phyloP scores from a whole-genome alignment of 495 filamentous ascomycete genomes.

The Aspergillus egyptiacus region DNA sequence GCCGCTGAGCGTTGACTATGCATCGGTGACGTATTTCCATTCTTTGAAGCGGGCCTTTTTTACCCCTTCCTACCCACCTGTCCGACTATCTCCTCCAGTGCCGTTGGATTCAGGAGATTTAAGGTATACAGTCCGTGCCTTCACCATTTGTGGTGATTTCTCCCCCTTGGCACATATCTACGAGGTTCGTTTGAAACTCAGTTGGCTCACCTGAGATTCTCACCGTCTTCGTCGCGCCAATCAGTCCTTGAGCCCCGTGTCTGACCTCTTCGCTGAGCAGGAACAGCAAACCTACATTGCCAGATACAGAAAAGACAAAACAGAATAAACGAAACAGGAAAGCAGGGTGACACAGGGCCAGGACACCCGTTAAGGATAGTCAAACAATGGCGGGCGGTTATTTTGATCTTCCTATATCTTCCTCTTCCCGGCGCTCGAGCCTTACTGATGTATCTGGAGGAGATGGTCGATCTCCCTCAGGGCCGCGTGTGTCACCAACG shows the following conservation, averaged over 20 bases:
- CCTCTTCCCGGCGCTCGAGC: slow-evolving; percentile 28
- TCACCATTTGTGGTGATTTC: neutral
- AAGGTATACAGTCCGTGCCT: slow-evolving; percentile 12
- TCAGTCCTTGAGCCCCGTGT: slow-evolving; percentile 1
- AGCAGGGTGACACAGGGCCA: slow-evolving; percentile 11
- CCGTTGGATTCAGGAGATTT: slow-evolving; percentile 5
- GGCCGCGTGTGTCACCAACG: slow-evolving; percentile 25
- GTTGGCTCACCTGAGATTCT: neutral
- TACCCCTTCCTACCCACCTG: slow-evolving; percentile 17
- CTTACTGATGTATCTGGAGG: slow-evolving; percentile 26
- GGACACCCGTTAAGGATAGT: slow-evolving; percentile 12
- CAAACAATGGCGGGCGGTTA: slow-evolving; percentile 37
- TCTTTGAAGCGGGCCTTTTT: slow-evolving; percentile 25
- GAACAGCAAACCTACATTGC: neutral
- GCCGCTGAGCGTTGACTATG: slow-evolving; percentile 18
- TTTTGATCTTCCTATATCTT: slow-evolving; percentile 31
- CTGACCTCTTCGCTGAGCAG: slow-evolving; percentile 16
- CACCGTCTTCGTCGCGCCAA: neutral
- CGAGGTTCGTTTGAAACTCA: slow-evolving; percentile 8
- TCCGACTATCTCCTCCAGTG: slow-evolving; percentile 10
- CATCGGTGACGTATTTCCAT: slow-evolving; percentile 27
- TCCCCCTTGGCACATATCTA: slow-evolving; percentile 14
- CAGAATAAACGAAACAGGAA: neutral
- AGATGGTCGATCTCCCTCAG: slow-evolving; percentile 21
- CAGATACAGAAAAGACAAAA: slow-evolving; percentile 1